phyloP scores from a whole-genome alignment of 2,329 filamentous ascomycete genomes.

The Xylaria sp. region DNA sequence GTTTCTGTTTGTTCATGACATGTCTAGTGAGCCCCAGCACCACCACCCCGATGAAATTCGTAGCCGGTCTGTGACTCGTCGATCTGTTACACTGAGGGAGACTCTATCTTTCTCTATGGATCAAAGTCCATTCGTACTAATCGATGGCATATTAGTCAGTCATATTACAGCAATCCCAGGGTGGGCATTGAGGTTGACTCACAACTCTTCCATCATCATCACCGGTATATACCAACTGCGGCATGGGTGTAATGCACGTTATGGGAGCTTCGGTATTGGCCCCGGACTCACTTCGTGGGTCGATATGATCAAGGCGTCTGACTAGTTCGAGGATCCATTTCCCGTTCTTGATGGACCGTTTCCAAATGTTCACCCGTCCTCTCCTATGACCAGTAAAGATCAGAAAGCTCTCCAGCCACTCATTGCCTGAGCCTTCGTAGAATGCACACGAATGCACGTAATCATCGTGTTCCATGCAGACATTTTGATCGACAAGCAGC shows the following conservation, averaged over 20 bases:
- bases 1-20: constrained; percentile 1
- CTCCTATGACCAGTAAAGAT: constrained; percentile 89
- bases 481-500: constrained; percentile 81
- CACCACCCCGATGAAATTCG: constrained; percentile 16
- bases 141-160: too few relatives aligned
- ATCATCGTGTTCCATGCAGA: constrained; percentile 78
- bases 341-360: constrained; percentile 66
- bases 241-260: constrained; percentile 86
- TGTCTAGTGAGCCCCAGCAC: constrained; percentile 9
- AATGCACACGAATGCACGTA: constrained; percentile 85
- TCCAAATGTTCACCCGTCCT: constrained; percentile 85
- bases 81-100: constrained; percentile 41
- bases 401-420: constrained; percentile 89
- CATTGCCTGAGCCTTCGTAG: constrained; percentile 89
- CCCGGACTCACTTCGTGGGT: constrained; percentile 71
- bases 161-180: too few relatives aligned
- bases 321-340: constrained; percentile 82
- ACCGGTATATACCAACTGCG: constrained; percentile 87
- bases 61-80: constrained; percentile 7
- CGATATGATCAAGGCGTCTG: constrained; percentile 83
- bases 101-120: constrained; percentile 67
- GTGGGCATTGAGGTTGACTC: too few relatives aligned
- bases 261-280: constrained; percentile 74
- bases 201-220: constrained; percentile 94
- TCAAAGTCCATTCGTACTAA: constrained; percentile 73